Conservation (phyloP, 2,329 filamentous ascomycete genomes). For the Plectosphaerella plurivora region DNA sequence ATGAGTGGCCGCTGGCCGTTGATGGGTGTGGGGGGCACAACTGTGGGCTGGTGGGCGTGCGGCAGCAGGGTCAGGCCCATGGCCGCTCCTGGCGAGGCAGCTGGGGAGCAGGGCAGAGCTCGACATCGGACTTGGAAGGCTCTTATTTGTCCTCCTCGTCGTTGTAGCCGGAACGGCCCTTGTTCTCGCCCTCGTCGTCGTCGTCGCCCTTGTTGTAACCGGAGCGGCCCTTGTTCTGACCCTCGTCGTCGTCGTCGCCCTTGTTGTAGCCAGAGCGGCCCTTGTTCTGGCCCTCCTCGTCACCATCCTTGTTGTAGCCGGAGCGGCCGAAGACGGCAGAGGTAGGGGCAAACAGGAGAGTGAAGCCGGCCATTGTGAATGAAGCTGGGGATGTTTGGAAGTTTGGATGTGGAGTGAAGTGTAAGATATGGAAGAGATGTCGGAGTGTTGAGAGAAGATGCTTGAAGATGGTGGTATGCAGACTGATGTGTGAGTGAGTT, state of each 20-base stretch:
- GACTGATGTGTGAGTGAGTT: background rate
- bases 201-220: slow-evolving; percentile 34
- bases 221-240: slow-evolving; percentile 29
- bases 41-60: background rate
- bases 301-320: slow-evolving; percentile 36
- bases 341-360: slow-evolving; percentile 23
- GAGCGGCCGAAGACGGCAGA: slow-evolving; percentile 34
- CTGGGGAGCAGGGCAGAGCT: background rate
- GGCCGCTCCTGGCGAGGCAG: background rate
- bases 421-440: background rate
- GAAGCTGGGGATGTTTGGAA: background rate
- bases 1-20: background rate
- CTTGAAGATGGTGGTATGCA: background rate
- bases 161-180: slow-evolving; percentile 45
- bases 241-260: slow-evolving; percentile 24
- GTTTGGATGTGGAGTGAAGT: too few species aligned
- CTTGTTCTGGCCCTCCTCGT: slow-evolving; percentile 27
- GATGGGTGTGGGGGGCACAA: background rate
- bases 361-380: slow-evolving; percentile 30
- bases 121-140: too few species aligned
- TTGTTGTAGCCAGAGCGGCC: slow-evolving; percentile 45
- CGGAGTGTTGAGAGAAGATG: background rate
- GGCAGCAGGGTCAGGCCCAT: background rate
- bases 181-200: slow-evolving; percentile 27
- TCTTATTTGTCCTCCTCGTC: slow-evolving; percentile 29